Evolutionary conservation across 2,329 filamentous ascomycete genomes (phyloP).

Genomic region (Monilinia laxa): DNA sequence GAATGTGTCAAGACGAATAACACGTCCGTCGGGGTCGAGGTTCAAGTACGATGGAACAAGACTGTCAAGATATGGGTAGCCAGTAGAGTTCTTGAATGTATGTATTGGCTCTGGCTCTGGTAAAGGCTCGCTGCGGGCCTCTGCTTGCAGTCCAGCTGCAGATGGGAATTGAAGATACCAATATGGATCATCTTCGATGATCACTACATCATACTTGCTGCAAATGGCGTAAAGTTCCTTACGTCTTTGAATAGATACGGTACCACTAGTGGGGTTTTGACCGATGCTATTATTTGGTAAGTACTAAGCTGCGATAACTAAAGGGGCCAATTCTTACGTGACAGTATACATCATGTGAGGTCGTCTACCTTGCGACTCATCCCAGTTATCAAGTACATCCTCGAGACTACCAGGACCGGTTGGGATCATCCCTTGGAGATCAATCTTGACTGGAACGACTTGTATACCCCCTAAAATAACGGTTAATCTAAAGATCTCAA

Average conservation of each 20-base stretch:
- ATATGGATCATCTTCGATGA: conserved; percentile 92
- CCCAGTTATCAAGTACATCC: conserved; percentile 82
- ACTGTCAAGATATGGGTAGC: conserved; percentile 78
- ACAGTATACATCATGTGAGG: conserved; percentile 89
- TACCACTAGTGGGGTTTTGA: conserved; percentile 82
- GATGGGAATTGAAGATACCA: conserved; percentile 92
- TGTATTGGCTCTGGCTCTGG: conserved; percentile 30
- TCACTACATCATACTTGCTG: conserved; percentile 82
- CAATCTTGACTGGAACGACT: conserved; percentile 71
- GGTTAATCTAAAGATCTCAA: background rate
- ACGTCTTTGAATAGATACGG: conserved; percentile 69
- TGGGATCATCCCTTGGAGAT: conserved; percentile 76
- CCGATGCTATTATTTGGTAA: conserved; percentile 59
- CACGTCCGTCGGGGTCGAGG: conserved; percentile 80
- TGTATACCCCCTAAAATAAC: conserved; percentile 51
- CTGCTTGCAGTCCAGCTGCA: conserved; percentile 48
- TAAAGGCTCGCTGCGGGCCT: conserved; percentile 41
- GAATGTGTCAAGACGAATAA: conserved; percentile 88
- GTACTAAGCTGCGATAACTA: conserved; percentile 10
- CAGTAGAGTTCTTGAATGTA: conserved; percentile 50
- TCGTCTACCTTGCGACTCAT: conserved; percentile 67
- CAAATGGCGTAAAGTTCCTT: conserved; percentile 79
- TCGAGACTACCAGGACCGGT: conserved; percentile 70
- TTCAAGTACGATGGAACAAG: conserved; percentile 79
- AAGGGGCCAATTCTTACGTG: conserved; percentile 58